Evolutionary conservation across 2,329 filamentous ascomycete species (phyloP), one percentile per base, ranked within the genome.

Genomic region (Clonostachys rosea): DNA sequence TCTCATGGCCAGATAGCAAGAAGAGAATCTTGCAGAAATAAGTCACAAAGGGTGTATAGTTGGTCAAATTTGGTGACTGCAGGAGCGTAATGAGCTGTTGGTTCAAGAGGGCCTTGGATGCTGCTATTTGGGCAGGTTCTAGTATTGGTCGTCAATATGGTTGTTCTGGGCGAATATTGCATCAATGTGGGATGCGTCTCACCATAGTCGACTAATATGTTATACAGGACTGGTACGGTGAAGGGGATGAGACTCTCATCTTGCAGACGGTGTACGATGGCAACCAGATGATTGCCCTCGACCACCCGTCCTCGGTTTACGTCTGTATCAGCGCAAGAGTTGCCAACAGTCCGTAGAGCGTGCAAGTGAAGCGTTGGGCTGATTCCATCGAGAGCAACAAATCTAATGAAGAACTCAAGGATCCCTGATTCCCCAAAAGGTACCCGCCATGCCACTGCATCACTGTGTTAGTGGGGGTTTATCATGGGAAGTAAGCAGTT

Each of bases 151-250:
- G 34, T 51, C 18, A 49, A 47, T n/a, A 14, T 3, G 16, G 16
- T 3, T 51, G 20, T 30, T 17, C 47, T 62, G 40, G 63, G 56
- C 12, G n/a, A 36, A 3, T 2, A 42, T 4, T n/a, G 8, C 39
- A 34, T n/a, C 10, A 16, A 33, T 33, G n/a, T 14, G 17, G 42
- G 14, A 34, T 45, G 12, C 30, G 16, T 24, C 71, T 63, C 59
- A 84, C 81, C 78, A 57, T 83, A 84, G 57, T 86, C 82, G 13
- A 84, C 73, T 47, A 80, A 74, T 43, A 83, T 70, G 56, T 86
- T 86, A 61, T 77, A 83, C 5, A 85, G 62, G 8, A 84, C 82
- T 0, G 80, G 78, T 39, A 84, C 73, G 35, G 71, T 70, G 56
- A 79, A 79, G 0, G 69, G 61, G 8, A 81, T 61, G 16, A 83